A percentile compares a stretch with the other conserved stretches of the same genome.
Conservation (phyloP, 2,329 filamentous ascomycete genomes). For the Gyromitra esculenta region DNA sequence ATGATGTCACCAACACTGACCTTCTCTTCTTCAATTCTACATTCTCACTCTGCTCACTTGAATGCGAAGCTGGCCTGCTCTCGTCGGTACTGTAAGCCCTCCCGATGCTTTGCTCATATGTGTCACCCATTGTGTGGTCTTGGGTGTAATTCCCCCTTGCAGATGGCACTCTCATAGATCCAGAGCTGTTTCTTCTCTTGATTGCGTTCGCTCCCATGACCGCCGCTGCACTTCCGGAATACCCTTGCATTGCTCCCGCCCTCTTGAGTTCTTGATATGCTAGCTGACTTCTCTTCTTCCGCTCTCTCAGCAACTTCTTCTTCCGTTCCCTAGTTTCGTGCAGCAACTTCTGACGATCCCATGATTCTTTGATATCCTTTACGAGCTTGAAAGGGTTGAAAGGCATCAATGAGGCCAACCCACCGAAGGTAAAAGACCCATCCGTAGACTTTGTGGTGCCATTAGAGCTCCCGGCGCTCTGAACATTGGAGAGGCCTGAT, state of each 20-base stretch:
- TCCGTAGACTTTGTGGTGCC: constrained; percentile 18
- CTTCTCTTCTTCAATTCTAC: constrained; percentile 25
- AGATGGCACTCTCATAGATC: constrained; percentile 20
- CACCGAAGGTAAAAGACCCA: constrained; percentile 42
- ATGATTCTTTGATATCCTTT: constrained; percentile 50
- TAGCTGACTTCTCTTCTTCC: constrained; percentile 47
- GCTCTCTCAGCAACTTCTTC: constrained; percentile 50
- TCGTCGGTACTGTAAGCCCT: constrained; percentile 45
- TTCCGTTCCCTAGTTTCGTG: constrained; percentile 48
- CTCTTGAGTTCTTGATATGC: constrained; percentile 48
- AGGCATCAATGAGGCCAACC: constrained; percentile 43
- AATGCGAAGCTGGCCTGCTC: constrained; percentile 27
- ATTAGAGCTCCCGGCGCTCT: constrained; percentile 22
- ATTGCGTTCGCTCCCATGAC: constrained; percentile 45
- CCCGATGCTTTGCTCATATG: constrained; percentile 37
- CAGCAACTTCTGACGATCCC: constrained; percentile 49
- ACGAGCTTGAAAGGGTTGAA: constrained; percentile 52
- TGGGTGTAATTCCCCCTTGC: constrained; percentile 16
- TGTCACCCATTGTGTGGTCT: constrained; percentile 27
- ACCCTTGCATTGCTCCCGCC: constrained; percentile 42
- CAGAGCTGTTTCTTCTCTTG: constrained; percentile 24
- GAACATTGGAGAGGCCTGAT: constrained; percentile 14
- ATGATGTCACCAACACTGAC: constrained; percentile 14
- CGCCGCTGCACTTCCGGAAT: constrained; percentile 49
- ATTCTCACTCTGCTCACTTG: constrained; percentile 34